Percentiles rank a stretch among this genome's conserved stretches.
Conservation (phyloP, 2,329 filamentous ascomycete species). For the Pezicula rhizophila region DNA sequence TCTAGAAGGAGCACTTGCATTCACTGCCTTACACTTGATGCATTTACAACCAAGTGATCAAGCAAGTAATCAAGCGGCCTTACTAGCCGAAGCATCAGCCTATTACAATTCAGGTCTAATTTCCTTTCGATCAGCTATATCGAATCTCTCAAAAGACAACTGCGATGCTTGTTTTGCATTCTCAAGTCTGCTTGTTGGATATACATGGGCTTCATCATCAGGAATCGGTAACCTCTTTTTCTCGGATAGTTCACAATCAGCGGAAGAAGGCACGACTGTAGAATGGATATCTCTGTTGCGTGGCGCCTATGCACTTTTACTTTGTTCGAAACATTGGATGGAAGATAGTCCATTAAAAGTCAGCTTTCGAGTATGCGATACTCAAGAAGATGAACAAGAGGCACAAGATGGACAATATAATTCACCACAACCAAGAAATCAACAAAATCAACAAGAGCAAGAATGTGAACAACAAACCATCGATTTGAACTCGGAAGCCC, state of each 20-base stretch:
- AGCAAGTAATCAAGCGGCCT: neutral
- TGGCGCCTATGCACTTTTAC: constrained; percentile 2
- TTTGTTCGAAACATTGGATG: neutral
- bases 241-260: neutral
- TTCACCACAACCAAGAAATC: too few species aligned
- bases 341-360: constrained; percentile 3
- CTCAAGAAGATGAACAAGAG: too few species aligned
- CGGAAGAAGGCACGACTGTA: neutral
- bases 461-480: neutral
- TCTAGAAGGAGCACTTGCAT: constrained; percentile 13
- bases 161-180: constrained; percentile 12
- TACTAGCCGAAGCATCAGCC: constrained; percentile 2
- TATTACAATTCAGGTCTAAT: constrained; percentile 9
- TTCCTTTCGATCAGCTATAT: constrained; percentile 5
- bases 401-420: too few species aligned
- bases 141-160: constrained; percentile 8
- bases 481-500: neutral
- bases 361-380: neutral
- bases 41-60: constrained; percentile 4
- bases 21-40: constrained; percentile 13
- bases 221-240: constrained; percentile 11
- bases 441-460: too few species aligned
- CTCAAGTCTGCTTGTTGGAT: constrained; percentile 7
- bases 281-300: constrained; percentile 9
- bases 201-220: constrained; percentile 10